phyloP scores from a whole-genome alignment of 1,284 basidiomycete species.

The Psilocybe mexicana region DNA sequence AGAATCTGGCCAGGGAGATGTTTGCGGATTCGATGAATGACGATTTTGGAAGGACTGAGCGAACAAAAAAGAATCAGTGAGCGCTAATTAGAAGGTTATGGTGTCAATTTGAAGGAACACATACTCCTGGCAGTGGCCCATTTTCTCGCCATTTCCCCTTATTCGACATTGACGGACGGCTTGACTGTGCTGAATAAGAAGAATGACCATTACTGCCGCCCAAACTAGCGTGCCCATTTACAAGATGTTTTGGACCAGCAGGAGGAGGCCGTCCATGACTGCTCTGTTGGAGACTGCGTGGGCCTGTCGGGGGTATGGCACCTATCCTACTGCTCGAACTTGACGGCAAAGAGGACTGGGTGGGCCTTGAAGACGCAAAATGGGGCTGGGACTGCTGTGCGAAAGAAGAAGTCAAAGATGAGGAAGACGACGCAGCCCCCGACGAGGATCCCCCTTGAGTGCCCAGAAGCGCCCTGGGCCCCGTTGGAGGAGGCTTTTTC shows the following conservation, averaged over 20 bases:
- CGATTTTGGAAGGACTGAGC: conserved; percentile 22
- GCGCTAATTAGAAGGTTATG: conserved; percentile 19
- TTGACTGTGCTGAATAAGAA: conserved; percentile 28
- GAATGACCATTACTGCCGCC: conserved; percentile 22
- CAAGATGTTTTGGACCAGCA: conserved; percentile 29
- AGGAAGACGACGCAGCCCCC: conserved; percentile 35
- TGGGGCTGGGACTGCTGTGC: conserved; percentile 24
- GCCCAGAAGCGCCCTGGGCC: conserved; percentile 63
- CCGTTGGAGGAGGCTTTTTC: conserved; percentile 72
- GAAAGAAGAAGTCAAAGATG: conserved; percentile 29
- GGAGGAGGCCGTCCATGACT: conserved; percentile 25
- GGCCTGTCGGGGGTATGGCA: conserved; percentile 57
- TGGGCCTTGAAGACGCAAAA: conserved; percentile 27
- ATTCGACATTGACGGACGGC: conserved; percentile 33
- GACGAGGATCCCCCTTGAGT: conserved; percentile 12
- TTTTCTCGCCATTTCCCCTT: conserved; percentile 38
- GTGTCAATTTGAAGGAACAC: conserved; percentile 16
- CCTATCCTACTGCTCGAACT: conserved; percentile 41
- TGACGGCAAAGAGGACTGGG: conserved; percentile 18
- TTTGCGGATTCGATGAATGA: conserved; percentile 28
- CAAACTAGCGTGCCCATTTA: conserved; percentile 27
- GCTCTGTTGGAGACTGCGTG: conserved; percentile 51
- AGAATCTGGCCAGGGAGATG: conserved; percentile 25
- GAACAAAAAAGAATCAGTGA: conserved; percentile 1
- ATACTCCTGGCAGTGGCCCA: conserved; percentile 22